Evolutionary conservation across 2,329 filamentous ascomycete genomes (phyloP).

Genomic region (Fusarium nematophilum): DNA sequence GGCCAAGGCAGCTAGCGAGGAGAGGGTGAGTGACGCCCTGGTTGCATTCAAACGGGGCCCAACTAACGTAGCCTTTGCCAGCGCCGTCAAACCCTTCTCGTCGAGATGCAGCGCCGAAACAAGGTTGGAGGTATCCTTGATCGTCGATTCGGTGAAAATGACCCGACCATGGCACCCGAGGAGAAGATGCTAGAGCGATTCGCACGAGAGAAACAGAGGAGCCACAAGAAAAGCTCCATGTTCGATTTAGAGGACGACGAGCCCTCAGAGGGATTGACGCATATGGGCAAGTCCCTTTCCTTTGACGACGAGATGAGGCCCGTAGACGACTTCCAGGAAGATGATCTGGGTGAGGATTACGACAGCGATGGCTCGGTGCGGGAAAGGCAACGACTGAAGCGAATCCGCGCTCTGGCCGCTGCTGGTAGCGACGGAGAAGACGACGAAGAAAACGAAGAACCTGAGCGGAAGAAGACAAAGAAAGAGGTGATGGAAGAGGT

Average conservation of each 20-base stretch:
- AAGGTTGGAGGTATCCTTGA: slow-evolving; percentile 94
- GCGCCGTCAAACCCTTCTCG: slow-evolving; percentile 84
- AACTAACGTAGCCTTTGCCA: slow-evolving; percentile 48
- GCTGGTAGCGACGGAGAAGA: slow-evolving; percentile 62
- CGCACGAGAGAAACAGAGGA: slow-evolving; percentile 84
- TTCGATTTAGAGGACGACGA: slow-evolving; percentile 89
- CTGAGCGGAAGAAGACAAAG: slow-evolving; percentile 91
- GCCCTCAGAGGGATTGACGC: slow-evolving; percentile 77
- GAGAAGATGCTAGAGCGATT: slow-evolving; percentile 93
- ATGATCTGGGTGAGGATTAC: slow-evolving; percentile 72
- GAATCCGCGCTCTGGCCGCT: slow-evolving; percentile 59
- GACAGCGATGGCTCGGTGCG: slow-evolving; percentile 68
- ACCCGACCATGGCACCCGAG: slow-evolving; percentile 92
- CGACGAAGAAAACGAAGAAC: slow-evolving; percentile 66
- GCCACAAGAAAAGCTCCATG: slow-evolving; percentile 79
- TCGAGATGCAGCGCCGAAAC: slow-evolving; percentile 88
- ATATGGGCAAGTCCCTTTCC: slow-evolving; percentile 80
- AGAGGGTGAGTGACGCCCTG: slow-evolving; percentile 68
- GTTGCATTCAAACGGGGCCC: neutral
- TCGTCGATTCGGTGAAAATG: slow-evolving; percentile 94
- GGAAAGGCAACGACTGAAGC: slow-evolving; percentile 66
- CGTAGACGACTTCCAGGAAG: slow-evolving; percentile 83
- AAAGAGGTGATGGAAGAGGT: slow-evolving; percentile 98
- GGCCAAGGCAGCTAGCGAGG: slow-evolving; percentile 87
- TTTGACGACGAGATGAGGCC: slow-evolving; percentile 63